Evolutionary conservation across 1,284 basidiomycete genomes (phyloP).

Genomic region (Ganoderma resinaceum): DNA sequence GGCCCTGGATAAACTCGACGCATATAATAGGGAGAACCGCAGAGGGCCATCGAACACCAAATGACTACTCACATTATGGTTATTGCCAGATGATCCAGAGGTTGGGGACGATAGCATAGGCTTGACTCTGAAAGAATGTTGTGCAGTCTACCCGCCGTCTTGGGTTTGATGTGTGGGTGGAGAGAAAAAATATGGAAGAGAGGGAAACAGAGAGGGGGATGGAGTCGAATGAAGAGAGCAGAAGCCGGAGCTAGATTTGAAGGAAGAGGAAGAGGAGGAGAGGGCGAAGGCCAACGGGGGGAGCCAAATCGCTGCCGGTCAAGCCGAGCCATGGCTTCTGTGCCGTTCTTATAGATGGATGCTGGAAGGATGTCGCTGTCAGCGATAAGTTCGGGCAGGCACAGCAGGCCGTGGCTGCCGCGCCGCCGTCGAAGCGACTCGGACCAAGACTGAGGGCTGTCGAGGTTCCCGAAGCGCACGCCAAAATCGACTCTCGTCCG

Average conservation of each 20-base stretch:
- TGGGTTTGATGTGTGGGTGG: neutral
- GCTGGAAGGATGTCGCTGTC: neutral
- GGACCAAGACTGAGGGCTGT: neutral
- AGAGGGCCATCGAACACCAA: neutral
- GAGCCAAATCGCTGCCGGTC: neutral
- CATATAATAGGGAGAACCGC: neutral
- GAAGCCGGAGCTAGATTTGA: neutral
- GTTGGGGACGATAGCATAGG: neutral
- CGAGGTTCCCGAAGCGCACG: neutral
- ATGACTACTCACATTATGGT: neutral
- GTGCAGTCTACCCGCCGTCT: neutral
- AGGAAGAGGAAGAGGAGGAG: neutral
- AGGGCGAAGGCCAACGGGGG: too few species aligned
- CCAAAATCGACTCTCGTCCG: neutral
- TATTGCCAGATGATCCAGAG: neutral
- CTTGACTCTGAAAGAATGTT: neutral
- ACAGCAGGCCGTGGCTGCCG: neutral
- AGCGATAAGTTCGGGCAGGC: constrained; percentile 3
- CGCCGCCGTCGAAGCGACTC: neutral
- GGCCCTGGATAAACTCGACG: neutral
- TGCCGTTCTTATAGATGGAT: neutral
- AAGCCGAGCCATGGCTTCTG: neutral
- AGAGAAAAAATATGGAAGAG: neutral
- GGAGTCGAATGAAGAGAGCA: neutral
- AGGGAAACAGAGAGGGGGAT: neutral